Base-by-base conservation (phyloP, 225 moss, liverwort and hornwort species). In the Climacium dendroides region DNA sequence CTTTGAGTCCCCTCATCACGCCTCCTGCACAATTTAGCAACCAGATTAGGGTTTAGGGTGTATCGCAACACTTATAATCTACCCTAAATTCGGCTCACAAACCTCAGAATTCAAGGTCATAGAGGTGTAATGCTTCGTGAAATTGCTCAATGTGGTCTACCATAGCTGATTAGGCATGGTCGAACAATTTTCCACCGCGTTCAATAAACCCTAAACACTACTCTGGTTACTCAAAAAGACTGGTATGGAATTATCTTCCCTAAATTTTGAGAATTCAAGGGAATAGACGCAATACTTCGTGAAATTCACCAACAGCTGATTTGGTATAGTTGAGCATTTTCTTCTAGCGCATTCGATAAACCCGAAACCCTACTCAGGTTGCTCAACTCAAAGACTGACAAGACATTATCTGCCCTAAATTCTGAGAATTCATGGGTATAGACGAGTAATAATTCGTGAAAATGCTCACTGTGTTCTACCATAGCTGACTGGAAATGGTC, bases 1-100 rank as follows among this genome's bases (percentile, higher is more conserved):
- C 37, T 81, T 70, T 86, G 79, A 93, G 83, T 77, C 92, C 92
- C 84, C 93, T 89, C 93, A 90, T 93, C 78, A 50, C 85, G 81
- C 87, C 81, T 81, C 89, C 90, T 89, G 89, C 88, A 85, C 86
- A 39, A 71, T 29, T 15, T 4, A 34, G 48, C 45, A 48, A 80
- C 34, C 80, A 62, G 48, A 34, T 35, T 5, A 59, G 57, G 29
- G 19, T 34, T 52, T n/a, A 76, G 76, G 15, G n/a, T 15, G 22
- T 43, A 24, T 62, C 63, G 69, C 39, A 79, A 59, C 61, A 83
- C 50, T 54, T 41, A 53, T 17, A 15, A 80, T 84, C 34, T 81
- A 69, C 30, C n/a, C 70, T 43, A 34, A 84, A 74, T 73, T 61
- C 47, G 34, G 48, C 48, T 69, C 48, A 45, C 15, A 85, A 81